Evolutionary conservation across 1,139 yeast genomes (phyloP), one percentile per base, ranked within the genome.

Genomic region (Nakaseomyces uthaithaninus): DNA sequence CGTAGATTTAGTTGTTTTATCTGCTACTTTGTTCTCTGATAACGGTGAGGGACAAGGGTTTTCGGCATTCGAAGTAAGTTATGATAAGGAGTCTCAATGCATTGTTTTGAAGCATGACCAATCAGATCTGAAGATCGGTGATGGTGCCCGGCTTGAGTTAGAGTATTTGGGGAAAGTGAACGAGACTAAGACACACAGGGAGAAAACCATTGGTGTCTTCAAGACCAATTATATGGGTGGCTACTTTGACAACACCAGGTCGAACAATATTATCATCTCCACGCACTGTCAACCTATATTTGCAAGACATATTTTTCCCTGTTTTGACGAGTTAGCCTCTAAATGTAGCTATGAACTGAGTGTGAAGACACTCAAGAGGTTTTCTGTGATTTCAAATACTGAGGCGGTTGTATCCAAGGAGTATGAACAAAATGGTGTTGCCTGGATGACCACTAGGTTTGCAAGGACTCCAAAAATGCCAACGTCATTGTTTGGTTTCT

Each of bases 201-300:
- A 80, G 50, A 59, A 59, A 36, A 80, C 87, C 1, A 66, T 61
- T 38, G 91, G 91, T n/a, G 59, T 80, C 2, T 80, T 78, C 67
- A 77, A 75, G 51, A 77, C 85, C 1, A 77, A 77, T 51, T 77
- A 76, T 53, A 65, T 69, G 42, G 77, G 73, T 48, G 64, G 69
- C 4, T 31, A 31, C n/a, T 20, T n/a, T 12, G 57, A 65, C 16
- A 62, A 71, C 2, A 77, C 78, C 10, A 64, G 58, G 24, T 62
- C 79, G 1, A 62, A 66, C 43, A 71, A 74, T 45, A 69, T 63
- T 43, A 62, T 80, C 12, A 55, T 80, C 31, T 77, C 86, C 0
- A 79, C 91, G 1, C 89, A 82, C 53, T 69, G 76, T 33, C 89
- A 80, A 55, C 87, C 91, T 0, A 68, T 69, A 24, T 77, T 70